A percentile compares a stretch with the other conserved stretches of the same genome.
These are phyloP conservation scores for Podaxis rugospora DNA, from an alignment of 768 basidiomycete genomes.

Conservation along the genomic window DNA sequence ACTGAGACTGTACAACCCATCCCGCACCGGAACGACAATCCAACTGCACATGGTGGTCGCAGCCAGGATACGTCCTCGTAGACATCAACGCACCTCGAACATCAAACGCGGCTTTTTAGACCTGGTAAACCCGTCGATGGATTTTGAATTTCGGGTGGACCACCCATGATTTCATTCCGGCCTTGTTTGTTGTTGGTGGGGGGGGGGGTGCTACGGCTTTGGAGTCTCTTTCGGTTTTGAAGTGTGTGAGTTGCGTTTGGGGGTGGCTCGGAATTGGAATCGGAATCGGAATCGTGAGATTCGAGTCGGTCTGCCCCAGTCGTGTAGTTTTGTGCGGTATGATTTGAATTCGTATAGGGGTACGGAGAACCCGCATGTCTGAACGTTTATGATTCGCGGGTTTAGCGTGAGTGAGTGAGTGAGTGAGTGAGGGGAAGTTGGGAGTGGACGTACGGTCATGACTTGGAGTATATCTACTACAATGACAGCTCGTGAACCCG, in stretches of 20 bases:
- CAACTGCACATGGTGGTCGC: too few species aligned
- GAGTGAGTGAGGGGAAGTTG: not conserved
- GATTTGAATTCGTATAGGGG: constrained; percentile 55
- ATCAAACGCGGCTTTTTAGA: not conserved
- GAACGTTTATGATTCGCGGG: not conserved
- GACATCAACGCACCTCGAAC: not conserved
- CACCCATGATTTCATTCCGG: constrained; percentile 6
- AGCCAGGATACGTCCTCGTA: not conserved
- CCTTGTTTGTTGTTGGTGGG: too few species aligned
- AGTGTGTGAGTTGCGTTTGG: constrained; percentile 6
- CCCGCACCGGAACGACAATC: too few species aligned
- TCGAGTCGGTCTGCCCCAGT: constrained; percentile 44
- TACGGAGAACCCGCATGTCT: constrained; percentile 68
- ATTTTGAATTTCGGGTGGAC: not conserved
- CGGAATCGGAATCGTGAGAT: constrained; percentile 25
- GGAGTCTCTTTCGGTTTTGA: not conserved
- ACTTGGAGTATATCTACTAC: constrained; percentile 60
- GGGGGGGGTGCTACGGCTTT: not conserved
- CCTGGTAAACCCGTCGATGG: constrained; percentile 5
- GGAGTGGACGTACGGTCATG: constrained; percentile 30
- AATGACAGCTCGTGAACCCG: constrained; percentile 59
- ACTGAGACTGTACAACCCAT: too few species aligned
- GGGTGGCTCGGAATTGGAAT: not conserved
- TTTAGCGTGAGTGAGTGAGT: not conserved
- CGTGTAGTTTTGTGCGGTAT: constrained; percentile 49